Base-by-base conservation (phyloP, 2,329 filamentous ascomycete species). In the Acrocalymma vagum region DNA sequence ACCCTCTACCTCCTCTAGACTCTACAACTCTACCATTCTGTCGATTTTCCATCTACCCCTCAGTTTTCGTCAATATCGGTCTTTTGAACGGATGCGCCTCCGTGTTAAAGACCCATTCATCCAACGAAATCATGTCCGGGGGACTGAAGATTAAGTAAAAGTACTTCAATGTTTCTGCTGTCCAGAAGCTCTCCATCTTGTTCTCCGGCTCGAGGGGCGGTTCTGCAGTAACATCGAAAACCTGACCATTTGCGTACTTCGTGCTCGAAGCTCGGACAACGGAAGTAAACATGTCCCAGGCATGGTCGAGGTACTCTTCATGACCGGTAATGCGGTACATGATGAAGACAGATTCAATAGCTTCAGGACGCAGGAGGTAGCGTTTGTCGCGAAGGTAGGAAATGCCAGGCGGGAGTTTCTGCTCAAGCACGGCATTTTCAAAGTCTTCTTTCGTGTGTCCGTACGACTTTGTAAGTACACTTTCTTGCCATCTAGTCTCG, bases 271-370 rank as follows among this genome's bases (percentile, higher is more conserved):
- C 62, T 11, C 66, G 58, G 13, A 67, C 57, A 26, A 78, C 70
- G 7, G 65, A 55, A n/a, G 52, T 55, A 49, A 76, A 78, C 74
- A 78, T 78, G 11, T 72, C 62, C 75, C 75, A 78, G 3, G 75
- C 75, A 10, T 62, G 60, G 7, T 77, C 72, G 15, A 71, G 55
- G 21, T 72, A 69, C 40, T 58, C 66, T 21, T 66, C 66, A 38
- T 81, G 73, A 5, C 80, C 81, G 0, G 80, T 83, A 43, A 82
- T 78, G 25, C 81, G 77, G 54, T 83, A 82, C 61, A 83, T 70
- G 52, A 83, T 72, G 62, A 83, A 84, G 7, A 84, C 74, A 1
- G 75, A 79, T 55, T 84, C 81, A 43, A 84, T 80, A 2, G 81
- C 80, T 63, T 84, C 81, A 0, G 81, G 76, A 3, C 76, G 67